phyloP scores from a whole-genome alignment of 2,329 filamentous ascomycete genomes.

The Botrytis pseudocinerea region DNA sequence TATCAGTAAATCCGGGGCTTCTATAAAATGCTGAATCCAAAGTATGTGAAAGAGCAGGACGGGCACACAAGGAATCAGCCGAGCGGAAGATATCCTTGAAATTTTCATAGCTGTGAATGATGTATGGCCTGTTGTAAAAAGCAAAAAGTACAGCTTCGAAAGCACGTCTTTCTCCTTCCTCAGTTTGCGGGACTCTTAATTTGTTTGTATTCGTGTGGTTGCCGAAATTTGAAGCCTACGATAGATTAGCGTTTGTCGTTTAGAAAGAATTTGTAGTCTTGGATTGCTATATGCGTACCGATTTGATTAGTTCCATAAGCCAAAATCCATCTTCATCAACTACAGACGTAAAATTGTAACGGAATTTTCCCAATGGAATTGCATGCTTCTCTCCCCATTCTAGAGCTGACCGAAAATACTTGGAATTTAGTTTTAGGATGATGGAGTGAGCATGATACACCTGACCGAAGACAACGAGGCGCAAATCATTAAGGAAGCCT shows the following conservation, averaged over 20 bases:
- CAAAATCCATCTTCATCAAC: constrained; percentile 26
- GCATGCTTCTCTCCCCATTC: constrained; percentile 3
- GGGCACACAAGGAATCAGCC: constrained; percentile 26
- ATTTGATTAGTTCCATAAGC: constrained; percentile 22
- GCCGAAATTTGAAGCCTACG: not conserved
- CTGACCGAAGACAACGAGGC: constrained; percentile 19
- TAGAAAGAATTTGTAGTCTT: not conserved
- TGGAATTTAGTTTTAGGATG: constrained; percentile 24
- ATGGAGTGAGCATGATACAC: constrained; percentile 27
- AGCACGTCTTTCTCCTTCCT: not conserved
- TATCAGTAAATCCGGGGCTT: not conserved
- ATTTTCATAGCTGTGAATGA: not conserved
- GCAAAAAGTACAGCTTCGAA: constrained; percentile 27
- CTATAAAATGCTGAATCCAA: not conserved
- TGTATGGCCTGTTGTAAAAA: constrained; percentile 26
- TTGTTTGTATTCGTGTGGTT: not conserved
- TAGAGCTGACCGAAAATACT: constrained; percentile 24
- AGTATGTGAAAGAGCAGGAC: constrained; percentile 16
- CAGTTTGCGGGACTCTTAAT: not conserved
- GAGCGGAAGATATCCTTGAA: constrained; percentile 22
- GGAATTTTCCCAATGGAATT: constrained; percentile 10
- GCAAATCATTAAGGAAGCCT: not conserved
- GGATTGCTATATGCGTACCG: not conserved
- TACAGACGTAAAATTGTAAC: constrained; percentile 28
- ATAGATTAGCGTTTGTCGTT: not conserved